Conservation (phyloP, 805 yeast species). For the Saccharomyces jurei region DNA sequence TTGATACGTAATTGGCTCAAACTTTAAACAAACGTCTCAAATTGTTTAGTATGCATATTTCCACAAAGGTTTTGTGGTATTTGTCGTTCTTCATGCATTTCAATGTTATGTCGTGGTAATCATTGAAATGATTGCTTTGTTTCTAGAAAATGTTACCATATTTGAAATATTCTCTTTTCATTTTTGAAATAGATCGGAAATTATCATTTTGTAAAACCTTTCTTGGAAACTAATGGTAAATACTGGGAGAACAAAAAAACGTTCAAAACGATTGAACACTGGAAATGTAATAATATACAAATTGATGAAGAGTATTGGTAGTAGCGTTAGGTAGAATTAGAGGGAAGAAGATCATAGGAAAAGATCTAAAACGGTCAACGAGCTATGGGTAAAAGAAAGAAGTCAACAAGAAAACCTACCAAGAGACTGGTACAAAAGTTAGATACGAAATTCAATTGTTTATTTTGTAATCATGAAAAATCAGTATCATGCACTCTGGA, state of each 20-base stretch:
- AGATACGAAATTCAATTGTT: slow-evolving; percentile 78
- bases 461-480: slow-evolving; percentile 92
- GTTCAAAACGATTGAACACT: neutral
- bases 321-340: neutral
- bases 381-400: slow-evolving; percentile 68
- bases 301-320: neutral
- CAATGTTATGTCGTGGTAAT: too few relatives aligned
- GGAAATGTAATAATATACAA: neutral
- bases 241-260: neutral
- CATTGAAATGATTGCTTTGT: too few relatives aligned
- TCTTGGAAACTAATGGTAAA: neutral
- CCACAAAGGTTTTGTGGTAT: too few relatives aligned
- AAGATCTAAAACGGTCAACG: neutral
- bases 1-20: too few relatives aligned
- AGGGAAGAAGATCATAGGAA: neutral
- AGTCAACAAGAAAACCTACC: slow-evolving; percentile 73
- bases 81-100: too few relatives aligned
- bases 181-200: too few relatives aligned
- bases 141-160: too few relatives aligned
- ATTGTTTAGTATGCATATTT: too few relatives aligned
- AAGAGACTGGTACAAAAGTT: slow-evolving; percentile 70
- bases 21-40: too few relatives aligned
- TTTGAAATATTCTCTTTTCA: too few relatives aligned
- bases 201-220: too few relatives aligned
- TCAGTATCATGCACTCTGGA: slow-evolving; percentile 84